Base-by-base conservation (phyloP, 2,329 filamentous ascomycete species). In the Nothomitra cinnamomea region DNA sequence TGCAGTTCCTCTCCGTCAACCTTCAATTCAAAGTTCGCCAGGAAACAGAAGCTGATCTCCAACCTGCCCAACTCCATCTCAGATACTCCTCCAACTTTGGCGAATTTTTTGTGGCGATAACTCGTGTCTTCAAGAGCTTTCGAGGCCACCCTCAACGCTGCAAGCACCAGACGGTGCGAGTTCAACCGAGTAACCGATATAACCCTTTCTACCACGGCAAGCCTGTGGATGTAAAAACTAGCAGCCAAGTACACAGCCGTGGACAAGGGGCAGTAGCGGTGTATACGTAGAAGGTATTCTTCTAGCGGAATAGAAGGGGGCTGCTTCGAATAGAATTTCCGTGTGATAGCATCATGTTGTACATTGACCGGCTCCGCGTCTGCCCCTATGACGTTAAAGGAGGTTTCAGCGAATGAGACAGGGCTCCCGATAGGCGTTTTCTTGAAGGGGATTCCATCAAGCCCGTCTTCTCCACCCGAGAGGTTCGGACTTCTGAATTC, bases 61-160 rank as follows among this genome's bases (percentile, higher is more conserved):
- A 96, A 70, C 56, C 85, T 77, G 41, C 85, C 84, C 52, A 98
- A 74, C 67, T 96, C 88, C 17, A 73, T 71, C 63, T 86, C 84
- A 62, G 79, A 86, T 15, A 96, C 87, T 17, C 90, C 90, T 42
- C 92, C 90, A 1, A 96, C 89, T 58, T 82, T 84, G 17, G 90
- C 82, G 59, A 95, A 81, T 54, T 87, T 83, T 56, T 76, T 76
- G 68, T 95, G 90, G 7, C 86, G 79, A 69, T 94, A 95, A 60
- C 83, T 85, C 53, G 90, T 75, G 65, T 96, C 90, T 66, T 98
- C 90, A n/a, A 95, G 71, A 0, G 87, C 86, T 69, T 96, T 98
- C 78, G 89, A 92, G 13, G 90, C 88, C 2, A 95, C 85, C 36
- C 89, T 74, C 53, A 95, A 73, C 5, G 85, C 86, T 0, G 87